Evolutionary conservation across 2,329 filamentous ascomycete genomes (phyloP), one percentile per base, ranked within the genome.

Genomic region (Xylaria sp.): DNA sequence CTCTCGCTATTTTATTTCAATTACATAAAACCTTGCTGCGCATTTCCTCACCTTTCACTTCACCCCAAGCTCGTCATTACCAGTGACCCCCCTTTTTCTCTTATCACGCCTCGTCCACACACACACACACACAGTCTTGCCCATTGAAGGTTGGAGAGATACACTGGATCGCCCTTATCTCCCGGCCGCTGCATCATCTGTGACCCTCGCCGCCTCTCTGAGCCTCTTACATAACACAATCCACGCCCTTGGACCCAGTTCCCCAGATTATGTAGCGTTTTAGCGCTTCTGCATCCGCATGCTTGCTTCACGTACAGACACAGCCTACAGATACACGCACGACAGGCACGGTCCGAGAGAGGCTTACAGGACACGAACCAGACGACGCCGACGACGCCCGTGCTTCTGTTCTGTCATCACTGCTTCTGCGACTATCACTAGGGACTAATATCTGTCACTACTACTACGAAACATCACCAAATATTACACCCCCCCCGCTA

Each of bases 21-120:
- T 81, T 81, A 81, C 79, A 80, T 81, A 81, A 80, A 80, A 79
- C 76, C 77, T 77, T 75, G 72, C 74, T 72, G 69, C 73, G 70
- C 65, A 63, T 77, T 77, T 75, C 72, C 70, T 69, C 74, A 77
- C 68, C 73, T 75, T 77, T 78, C 76, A 78, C 76, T 76, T 76
- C 74, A 75, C 74, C 73, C 76, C 76, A 64, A 71, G 69, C 67
- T 57, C 61, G 59, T 56, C 67, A 65, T 62, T 64, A 66, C 66
- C 65, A 69, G 64, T 67, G 42, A 21, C 45, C 35, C 35, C 35
- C 69, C 40, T 58, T 60, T 60, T 63, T 66, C 57, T 54, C 62
- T 71, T 70, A 69, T 73, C 70, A 64, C 43, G 65, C 53, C 60
- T 67, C 60, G 69, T n/a, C n/a, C n/a, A n/a, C n/a, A n/a, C n/a